Percentiles rank a stretch among this genome's conserved stretches.
Evolutionary conservation across 1,139 yeast species (phyloP).

Genomic region (Yamadazyma atmosphaerica): DNA sequence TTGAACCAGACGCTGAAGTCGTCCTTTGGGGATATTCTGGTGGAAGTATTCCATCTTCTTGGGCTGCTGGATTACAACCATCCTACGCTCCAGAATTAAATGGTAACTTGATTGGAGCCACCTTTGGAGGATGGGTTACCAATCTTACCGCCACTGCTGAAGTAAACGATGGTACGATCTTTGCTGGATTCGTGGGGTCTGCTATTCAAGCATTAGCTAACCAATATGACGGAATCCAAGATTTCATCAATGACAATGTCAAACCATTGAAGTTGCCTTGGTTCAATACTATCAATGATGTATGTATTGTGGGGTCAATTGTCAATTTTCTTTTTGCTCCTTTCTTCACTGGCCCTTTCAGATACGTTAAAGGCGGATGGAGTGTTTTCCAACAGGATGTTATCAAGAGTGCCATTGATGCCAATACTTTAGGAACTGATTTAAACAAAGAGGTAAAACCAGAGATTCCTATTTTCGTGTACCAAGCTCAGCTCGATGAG

Average conservation of each 20-base stretch:
- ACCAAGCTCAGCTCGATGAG: slow-evolving; percentile 32
- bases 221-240: slow-evolving; percentile 24
- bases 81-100: slow-evolving; percentile 34
- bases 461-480: slow-evolving; percentile 33
- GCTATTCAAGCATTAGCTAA: slow-evolving; percentile 29
- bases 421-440: slow-evolving; percentile 19
- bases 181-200: slow-evolving; percentile 27
- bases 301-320: slow-evolving; percentile 13
- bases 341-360: slow-evolving; percentile 20
- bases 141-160: slow-evolving; percentile 25
- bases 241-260: not conserved
- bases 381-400: slow-evolving; percentile 10
- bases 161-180: slow-evolving; percentile 23
- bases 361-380: slow-evolving; percentile 17
- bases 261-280: slow-evolving; percentile 4
- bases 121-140: slow-evolving; percentile 35
- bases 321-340: slow-evolving; percentile 13
- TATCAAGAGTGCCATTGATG: slow-evolving; percentile 14
- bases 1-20: slow-evolving; percentile 25
- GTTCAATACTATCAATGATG: slow-evolving; percentile 14
- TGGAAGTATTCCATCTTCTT: slow-evolving; percentile 37
- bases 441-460: slow-evolving; percentile 20
- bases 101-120: slow-evolving; percentile 27
- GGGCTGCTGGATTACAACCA: slow-evolving; percentile 40
- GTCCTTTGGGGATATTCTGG: slow-evolving; percentile 44